phyloP scores from a whole-genome alignment of 306 rosid genomes.

The Fagus crenata region DNA sequence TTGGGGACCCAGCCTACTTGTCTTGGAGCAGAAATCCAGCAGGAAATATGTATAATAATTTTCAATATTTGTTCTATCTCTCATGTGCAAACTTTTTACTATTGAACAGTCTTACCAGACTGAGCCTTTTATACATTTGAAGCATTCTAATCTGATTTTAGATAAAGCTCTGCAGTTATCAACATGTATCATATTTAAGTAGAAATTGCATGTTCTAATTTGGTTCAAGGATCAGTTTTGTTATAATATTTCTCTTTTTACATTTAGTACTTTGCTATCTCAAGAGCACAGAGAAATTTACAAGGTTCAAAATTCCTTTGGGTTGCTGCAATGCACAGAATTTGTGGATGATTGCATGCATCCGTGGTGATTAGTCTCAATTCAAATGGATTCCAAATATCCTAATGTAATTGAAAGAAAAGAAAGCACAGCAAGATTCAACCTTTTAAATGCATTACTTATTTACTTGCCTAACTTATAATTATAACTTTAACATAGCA shows the following conservation, averaged over 20 bases:
- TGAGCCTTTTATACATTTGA: slow-evolving; percentile 18
- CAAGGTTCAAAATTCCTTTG: neutral
- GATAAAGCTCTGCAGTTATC: slow-evolving; percentile 3
- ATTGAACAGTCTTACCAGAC: slow-evolving; percentile 4
- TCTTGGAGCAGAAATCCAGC: slow-evolving; percentile 62
- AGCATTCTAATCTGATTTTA: slow-evolving; percentile 7
- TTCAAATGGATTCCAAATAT: neutral
- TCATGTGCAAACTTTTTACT: neutral
- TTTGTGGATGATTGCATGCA: neutral
- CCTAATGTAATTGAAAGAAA: neutral
- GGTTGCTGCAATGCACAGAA: neutral
- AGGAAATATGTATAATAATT: slow-evolving; percentile 27
- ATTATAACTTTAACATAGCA: neutral
- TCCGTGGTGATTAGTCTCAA: neutral
- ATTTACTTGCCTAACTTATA: neutral
- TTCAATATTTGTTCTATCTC: too few relatives aligned
- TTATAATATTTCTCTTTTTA: neutral
- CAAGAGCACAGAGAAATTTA: neutral
- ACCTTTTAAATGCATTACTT: neutral
- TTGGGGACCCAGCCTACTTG: slow-evolving; percentile 83
- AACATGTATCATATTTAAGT: neutral
- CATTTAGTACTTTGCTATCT: neutral
- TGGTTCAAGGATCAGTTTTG: neutral
- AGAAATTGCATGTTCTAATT: neutral
- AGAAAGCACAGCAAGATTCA: neutral